Evolutionary conservation across 306 rosid genomes (phyloP), one percentile per base, ranked within the genome.

Genomic region (Arachis stenosperma): DNA sequence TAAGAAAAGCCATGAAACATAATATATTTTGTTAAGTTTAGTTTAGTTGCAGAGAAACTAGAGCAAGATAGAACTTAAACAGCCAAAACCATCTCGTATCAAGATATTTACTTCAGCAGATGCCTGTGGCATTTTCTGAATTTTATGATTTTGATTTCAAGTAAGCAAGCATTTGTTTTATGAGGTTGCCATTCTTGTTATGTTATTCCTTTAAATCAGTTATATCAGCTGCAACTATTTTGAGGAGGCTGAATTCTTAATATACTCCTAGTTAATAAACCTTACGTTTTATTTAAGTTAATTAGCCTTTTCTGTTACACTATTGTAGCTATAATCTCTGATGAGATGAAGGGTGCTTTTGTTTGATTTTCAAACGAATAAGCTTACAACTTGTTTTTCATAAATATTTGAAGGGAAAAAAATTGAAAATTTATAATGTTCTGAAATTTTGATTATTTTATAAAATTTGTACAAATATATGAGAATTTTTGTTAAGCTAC

Each of bases 1-100:
- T 65, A 94, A 89, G 86, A 86, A 82, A 75, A 77, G 62, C 67
- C 63, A 55, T 0, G 42, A 43, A 53, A 62, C 62, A 57, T 88
- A 84, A 77, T 80, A 14, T 41, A 30, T 14, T 27, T 59, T 43
- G n/a, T 40, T 3, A 59, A 71, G 63, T 61, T 61, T 71, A 52
- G 76, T 56, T 54, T 71, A 52, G 76, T 56, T 54, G 30, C 30
- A 43, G 73, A 51, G 75, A 67, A 54, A 51, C 17, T 14, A 14
- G 44, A 68, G 73, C 58, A 67, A 44, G 73, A 54, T 48, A 12
- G 36, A 46, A 59, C 2, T 65, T 36, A 75, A n/a, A 70, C 61
- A 59, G 67, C 48, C 57, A 30, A 71, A 67, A 36, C 17, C 37
- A 33, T 33, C 37, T 33, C 4, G 46, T 53, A 58, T 11, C 41